Conservation (phyloP, 331 rosid species). For the Dryas integrifolia region DNA sequence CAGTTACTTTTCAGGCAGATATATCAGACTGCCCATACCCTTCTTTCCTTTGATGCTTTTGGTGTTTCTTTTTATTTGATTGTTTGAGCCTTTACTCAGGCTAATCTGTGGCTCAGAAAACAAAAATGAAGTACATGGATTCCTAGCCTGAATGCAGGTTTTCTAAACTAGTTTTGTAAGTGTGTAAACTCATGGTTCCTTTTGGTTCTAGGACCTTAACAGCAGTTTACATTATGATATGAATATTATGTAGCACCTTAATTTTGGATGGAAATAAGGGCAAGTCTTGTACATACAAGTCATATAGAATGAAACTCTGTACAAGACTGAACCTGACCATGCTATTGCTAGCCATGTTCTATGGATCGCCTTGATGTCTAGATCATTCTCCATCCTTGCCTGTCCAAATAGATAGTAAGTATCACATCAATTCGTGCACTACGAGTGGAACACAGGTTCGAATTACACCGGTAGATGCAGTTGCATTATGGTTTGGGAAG, state of each 20-base stretch:
- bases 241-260: constrained; percentile 11
- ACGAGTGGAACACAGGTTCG: constrained; percentile 26
- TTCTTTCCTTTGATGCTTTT: constrained; percentile 43
- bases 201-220: constrained; percentile 26
- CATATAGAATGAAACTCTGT: constrained; percentile 63
- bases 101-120: constrained; percentile 14
- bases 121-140: neutral
- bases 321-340: constrained; percentile 93
- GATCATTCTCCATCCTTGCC: constrained; percentile 66
- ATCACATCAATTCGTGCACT: constrained; percentile 46
- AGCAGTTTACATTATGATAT: neutral
- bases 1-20: constrained; percentile 9
- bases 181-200: constrained; percentile 1
- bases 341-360: constrained; percentile 73
- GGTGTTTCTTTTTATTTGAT: neutral
- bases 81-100: constrained; percentile 1
- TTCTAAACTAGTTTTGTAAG: constrained; percentile 20
- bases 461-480: constrained; percentile 33
- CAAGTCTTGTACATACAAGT: constrained; percentile 71
- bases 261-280: constrained; percentile 45
- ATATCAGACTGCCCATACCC: constrained; percentile 45
- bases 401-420: constrained; percentile 71
- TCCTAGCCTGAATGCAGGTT: constrained; percentile 13
- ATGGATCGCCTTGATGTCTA: constrained; percentile 55
- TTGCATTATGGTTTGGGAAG: constrained; percentile 10